Evolutionary conservation across 495 filamentous ascomycete species (phyloP).

Genomic region (Beverwykella pulmonaria): DNA sequence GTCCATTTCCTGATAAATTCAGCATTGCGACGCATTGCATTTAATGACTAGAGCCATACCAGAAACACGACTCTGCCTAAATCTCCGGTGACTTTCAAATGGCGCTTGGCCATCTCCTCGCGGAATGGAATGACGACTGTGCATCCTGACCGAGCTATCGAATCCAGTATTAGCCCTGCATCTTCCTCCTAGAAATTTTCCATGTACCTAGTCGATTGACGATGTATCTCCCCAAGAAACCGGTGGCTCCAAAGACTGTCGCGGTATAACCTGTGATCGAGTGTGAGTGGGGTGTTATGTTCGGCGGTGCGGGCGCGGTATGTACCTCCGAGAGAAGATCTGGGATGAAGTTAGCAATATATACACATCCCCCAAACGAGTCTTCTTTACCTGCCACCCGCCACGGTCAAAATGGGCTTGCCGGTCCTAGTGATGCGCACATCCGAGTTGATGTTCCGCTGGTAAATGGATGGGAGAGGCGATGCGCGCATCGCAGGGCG

Average conservation of each 20-base stretch:
- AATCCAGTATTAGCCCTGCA: constrained; percentile 13
- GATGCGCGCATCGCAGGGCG: constrained; percentile 1
- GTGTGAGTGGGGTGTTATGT: constrained; percentile 18
- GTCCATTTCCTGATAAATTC: constrained; percentile 74
- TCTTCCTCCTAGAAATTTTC: background rate
- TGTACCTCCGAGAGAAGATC: constrained; percentile 83
- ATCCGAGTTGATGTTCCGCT: constrained; percentile 41
- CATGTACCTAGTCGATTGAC: constrained; percentile 87
- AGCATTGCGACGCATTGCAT: background rate
- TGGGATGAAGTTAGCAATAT: constrained; percentile 45
- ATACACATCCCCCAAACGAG: too few relatives aligned
- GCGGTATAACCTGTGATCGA: constrained; percentile 74
- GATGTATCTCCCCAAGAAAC: constrained; percentile 95
- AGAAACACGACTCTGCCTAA: constrained; percentile 85
- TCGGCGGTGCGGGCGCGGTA: constrained; percentile 32
- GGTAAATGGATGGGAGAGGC: constrained; percentile 21
- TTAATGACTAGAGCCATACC: constrained; percentile 49
- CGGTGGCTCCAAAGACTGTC: constrained; percentile 97
- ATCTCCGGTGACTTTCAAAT: constrained; percentile 93
- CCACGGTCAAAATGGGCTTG: constrained; percentile 48
- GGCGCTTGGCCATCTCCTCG: constrained; percentile 96
- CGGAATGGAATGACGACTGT: constrained; percentile 91
- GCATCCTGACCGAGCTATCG: constrained; percentile 81
- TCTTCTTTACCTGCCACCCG: constrained; percentile 48
- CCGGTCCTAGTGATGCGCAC: constrained; percentile 49